A percentile compares a stretch with the other conserved stretches of the same genome.
These are phyloP conservation scores for Aspergillus baeticus DNA, from an alignment of 495 filamentous ascomycete species.

Conservation along the genomic window DNA sequence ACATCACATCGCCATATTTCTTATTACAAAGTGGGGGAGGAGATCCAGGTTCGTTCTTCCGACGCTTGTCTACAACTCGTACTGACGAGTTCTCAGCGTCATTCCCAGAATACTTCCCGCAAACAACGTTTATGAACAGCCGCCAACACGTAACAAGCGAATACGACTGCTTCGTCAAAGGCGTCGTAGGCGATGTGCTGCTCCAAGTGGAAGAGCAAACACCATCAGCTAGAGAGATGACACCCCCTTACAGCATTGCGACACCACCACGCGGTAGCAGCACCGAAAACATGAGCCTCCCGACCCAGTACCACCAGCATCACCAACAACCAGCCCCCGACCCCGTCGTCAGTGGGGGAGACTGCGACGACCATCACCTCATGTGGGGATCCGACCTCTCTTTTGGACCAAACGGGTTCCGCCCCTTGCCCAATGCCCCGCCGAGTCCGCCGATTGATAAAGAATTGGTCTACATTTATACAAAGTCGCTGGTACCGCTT, in stretches of 20 bases:
- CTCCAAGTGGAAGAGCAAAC: background rate
- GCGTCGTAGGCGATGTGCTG: constrained; percentile 8
- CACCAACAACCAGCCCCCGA: no score
- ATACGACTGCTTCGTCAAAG: constrained; percentile 8
- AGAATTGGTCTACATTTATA: background rate
- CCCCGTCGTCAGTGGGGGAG: no score
- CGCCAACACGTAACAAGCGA: background rate
- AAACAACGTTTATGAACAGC: background rate
- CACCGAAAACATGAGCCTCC: background rate
- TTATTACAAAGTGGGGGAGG: background rate
- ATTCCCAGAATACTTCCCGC: background rate
- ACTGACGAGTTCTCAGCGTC: no score
- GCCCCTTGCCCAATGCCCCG: background rate
- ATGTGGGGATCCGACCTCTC: constrained; percentile 11
- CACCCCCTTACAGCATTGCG: background rate
- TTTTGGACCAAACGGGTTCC: constrained; percentile 10
- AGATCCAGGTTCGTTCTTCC: background rate
- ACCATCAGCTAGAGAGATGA: background rate
- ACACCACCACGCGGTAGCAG: no score
- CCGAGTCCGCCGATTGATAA: background rate
- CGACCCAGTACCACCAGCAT: background rate
- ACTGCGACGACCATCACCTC: background rate
- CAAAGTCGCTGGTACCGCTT: background rate
- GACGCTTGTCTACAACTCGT: no score
- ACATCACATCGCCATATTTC: background rate